Percentiles rank a stretch among this genome's conserved stretches.
Evolutionary conservation across 805 yeast genomes (phyloP).

Genomic region (Myxozyma lipomycoides): DNA sequence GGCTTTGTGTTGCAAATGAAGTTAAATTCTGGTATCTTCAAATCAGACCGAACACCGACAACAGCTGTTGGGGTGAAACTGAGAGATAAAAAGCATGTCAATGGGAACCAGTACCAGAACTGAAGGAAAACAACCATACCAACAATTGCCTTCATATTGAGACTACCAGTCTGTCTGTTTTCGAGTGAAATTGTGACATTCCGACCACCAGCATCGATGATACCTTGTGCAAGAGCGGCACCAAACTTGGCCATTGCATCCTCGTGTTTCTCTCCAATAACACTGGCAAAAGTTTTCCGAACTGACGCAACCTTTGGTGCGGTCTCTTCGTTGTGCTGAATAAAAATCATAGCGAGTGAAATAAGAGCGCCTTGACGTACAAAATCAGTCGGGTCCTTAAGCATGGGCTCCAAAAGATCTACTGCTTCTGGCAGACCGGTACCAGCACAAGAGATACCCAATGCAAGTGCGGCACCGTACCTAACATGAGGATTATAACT

Average conservation of each 20-base stretch:
- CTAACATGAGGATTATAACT: constrained; percentile 98
- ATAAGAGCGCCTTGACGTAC: constrained; percentile 97
- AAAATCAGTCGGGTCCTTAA: constrained; percentile 91
- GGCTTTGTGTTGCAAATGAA: constrained; percentile 77
- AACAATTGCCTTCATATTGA: constrained; percentile 85
- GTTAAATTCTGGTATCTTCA: constrained; percentile 79
- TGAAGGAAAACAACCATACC: constrained; percentile 88
- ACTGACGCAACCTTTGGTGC: constrained; percentile 75
- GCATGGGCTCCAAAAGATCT: constrained; percentile 86
- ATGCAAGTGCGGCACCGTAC: constrained; percentile 95
- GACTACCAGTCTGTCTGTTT: constrained; percentile 80
- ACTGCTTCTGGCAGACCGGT: constrained; percentile 83
- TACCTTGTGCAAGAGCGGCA: constrained; percentile 95
- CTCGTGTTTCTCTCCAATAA: constrained; percentile 83
- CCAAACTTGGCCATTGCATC: constrained; percentile 98
- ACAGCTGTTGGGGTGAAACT: constrained; percentile 91
- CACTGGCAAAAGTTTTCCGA: constrained; percentile 67
- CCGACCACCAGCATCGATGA: constrained; percentile 97
- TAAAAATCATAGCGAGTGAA: constrained; percentile 84
- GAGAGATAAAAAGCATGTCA: constrained; percentile 85
- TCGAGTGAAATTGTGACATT: constrained; percentile 92
- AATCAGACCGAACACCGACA: constrained; percentile 78
- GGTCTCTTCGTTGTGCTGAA: constrained; percentile 79
- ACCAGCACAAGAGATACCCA: constrained; percentile 97
- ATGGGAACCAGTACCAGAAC: constrained; percentile 98